phyloP scores from a whole-genome alignment of 768 basidiomycete genomes.

The Kwoniella sp. region DNA sequence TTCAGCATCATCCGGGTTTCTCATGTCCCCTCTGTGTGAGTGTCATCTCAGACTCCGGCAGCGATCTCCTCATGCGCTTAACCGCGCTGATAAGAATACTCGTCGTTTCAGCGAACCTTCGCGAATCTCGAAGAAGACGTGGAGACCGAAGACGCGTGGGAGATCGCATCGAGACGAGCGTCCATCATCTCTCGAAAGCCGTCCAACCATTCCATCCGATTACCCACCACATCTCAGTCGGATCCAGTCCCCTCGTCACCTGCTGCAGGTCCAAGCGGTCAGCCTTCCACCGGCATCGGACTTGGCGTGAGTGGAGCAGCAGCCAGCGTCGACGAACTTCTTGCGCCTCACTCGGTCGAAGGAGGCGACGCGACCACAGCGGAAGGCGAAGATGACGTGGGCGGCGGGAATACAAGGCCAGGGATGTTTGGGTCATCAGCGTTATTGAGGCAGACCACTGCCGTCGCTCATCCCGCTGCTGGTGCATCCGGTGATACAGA shows the following conservation, averaged over 20 bases:
- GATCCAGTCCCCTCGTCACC: constrained; percentile 8
- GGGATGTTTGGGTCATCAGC: constrained; percentile 22
- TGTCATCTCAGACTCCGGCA: background rate
- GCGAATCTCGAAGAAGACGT: constrained; percentile 96
- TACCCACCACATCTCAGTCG: constrained; percentile 14
- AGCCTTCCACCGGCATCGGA: constrained; percentile 24
- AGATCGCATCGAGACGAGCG: constrained; percentile 50
- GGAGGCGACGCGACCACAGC: background rate
- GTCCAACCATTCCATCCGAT: constrained; percentile 37
- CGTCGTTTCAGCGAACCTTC: constrained; percentile 66
- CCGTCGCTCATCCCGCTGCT: constrained; percentile 14
- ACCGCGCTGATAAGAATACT: constrained; percentile 7
- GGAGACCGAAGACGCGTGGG: constrained; percentile 65
- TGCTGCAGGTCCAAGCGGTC: constrained; percentile 11
- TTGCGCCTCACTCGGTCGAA: constrained; percentile 15
- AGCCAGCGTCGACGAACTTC: constrained; percentile 30
- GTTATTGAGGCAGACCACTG: constrained; percentile 27
- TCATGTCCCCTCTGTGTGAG: constrained; percentile 82
- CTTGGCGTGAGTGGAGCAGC: constrained; percentile 16
- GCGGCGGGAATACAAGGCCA: constrained; percentile 8
- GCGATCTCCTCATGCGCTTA: background rate
- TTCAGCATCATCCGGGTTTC: constrained; percentile 88
- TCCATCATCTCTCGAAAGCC: constrained; percentile 41
- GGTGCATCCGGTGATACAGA: constrained; percentile 1
- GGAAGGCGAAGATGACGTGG: constrained; percentile 8